A percentile compares a stretch with the other conserved stretches of the same genome.
Evolutionary conservation across 2,329 filamentous ascomycete genomes (phyloP).

Genomic region (Colletotrichum somersetense): DNA sequence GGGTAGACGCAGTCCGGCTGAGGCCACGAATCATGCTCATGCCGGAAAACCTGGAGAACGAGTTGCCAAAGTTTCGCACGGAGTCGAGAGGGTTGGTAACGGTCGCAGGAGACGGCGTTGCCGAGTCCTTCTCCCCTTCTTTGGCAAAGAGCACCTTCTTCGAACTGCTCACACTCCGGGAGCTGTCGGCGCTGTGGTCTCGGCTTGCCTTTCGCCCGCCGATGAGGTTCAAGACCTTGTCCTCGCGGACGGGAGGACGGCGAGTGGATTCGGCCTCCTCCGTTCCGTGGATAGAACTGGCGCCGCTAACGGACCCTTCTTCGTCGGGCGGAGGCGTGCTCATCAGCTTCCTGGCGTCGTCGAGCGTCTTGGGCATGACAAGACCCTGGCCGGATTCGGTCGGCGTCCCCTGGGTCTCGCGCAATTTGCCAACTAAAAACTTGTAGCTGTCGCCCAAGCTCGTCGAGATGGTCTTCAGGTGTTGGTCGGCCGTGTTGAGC

Average conservation of each 20-base stretch:
- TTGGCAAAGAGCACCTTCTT: conserved; percentile 67
- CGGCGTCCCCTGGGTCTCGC: conserved; percentile 71
- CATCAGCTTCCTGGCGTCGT: conserved; percentile 91
- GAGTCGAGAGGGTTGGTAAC: conserved; percentile 71
- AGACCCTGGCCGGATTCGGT: conserved; percentile 61
- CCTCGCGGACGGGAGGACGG: conserved; percentile 60
- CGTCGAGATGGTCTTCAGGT: conserved; percentile 90
- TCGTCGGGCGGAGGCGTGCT: conserved; percentile 76
- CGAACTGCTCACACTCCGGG: conserved; percentile 71
- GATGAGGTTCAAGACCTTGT: conserved; percentile 78
- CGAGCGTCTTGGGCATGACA: conserved; percentile 86
- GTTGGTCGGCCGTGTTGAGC: conserved; percentile 89
- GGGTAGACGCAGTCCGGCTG: conserved; percentile 66
- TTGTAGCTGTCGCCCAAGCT: conserved; percentile 94
- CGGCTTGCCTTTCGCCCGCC: conserved; percentile 72
- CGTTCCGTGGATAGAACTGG: conserved; percentile 63
- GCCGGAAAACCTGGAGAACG: conserved; percentile 81
- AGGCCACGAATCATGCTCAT: conserved; percentile 83
- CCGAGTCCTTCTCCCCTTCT: conserved; percentile 56
- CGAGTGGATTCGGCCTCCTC: conserved; percentile 52
- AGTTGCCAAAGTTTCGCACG: conserved; percentile 83
- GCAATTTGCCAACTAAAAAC: conserved; percentile 89
- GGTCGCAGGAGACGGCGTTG: conserved; percentile 38
- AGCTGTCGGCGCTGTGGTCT: conserved; percentile 83
- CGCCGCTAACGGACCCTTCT: conserved; percentile 69